These are phyloP conservation scores for Pseudogymnoascus sp. DNA, from an alignment of 2,329 filamentous ascomycete species.

Conservation along the genomic window DNA sequence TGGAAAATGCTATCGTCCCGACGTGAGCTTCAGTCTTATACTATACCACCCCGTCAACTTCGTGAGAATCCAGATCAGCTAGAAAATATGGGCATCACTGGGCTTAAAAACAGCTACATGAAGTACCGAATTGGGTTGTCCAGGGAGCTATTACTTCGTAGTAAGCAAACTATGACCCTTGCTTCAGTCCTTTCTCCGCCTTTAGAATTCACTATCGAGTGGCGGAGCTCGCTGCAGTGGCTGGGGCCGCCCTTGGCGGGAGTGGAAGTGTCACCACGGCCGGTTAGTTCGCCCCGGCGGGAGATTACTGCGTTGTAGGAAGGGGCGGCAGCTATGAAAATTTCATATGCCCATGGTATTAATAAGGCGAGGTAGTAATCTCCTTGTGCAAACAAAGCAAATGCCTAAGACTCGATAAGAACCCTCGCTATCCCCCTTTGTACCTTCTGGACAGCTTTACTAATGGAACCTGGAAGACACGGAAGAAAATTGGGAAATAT, in stretches of 20 bases:
- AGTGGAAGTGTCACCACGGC: background rate
- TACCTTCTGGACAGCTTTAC: background rate
- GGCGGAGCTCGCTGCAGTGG: background rate
- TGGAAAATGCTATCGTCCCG: background rate
- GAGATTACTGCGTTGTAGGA: background rate
- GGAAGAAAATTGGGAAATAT: background rate
- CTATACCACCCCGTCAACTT: background rate
- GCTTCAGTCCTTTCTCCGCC: background rate
- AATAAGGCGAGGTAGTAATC: background rate
- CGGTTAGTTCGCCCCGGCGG: background rate
- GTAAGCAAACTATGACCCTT: background rate
- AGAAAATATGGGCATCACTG: background rate
- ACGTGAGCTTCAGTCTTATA: background rate
- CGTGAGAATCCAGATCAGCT: background rate
- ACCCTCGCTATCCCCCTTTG: background rate
- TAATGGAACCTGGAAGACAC: background rate
- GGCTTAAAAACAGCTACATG: background rate
- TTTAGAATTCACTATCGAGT: background rate
- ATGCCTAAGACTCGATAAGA: background rate
- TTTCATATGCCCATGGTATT: background rate
- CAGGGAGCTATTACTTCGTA: background rate
- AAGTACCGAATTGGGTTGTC: background rate
- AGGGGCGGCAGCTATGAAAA: background rate
- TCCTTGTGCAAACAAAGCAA: background rate
- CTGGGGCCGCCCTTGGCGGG: background rate